These are phyloP conservation scores for Moniliella sp. DNA, from an alignment of 1,284 basidiomycete species.

Conservation along the genomic window DNA sequence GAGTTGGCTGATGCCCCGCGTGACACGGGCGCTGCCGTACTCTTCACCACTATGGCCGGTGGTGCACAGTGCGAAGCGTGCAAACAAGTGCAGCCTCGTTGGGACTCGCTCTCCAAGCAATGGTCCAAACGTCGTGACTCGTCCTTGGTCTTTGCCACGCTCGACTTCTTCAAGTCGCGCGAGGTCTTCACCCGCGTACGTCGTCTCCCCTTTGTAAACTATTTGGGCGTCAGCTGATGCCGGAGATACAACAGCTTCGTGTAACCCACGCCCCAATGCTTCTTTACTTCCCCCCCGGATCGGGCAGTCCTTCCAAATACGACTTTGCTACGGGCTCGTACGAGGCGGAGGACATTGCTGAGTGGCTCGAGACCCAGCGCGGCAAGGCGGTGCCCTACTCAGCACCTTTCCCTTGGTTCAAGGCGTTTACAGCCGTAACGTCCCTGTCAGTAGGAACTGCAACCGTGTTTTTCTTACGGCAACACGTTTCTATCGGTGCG, in stretches of 20 bases:
- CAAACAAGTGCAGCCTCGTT: too few relatives aligned
- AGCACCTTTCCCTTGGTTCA: slow-evolving; percentile 11
- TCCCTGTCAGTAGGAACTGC: slow-evolving; percentile 1
- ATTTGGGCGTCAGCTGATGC: background rate
- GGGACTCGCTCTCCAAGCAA: too few relatives aligned
- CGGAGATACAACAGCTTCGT: slow-evolving; percentile 6
- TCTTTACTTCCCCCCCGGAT: slow-evolving; percentile 11
- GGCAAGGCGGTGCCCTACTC: slow-evolving; percentile 8
- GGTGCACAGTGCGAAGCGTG: too few relatives aligned
- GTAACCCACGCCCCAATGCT: slow-evolving; percentile 19
- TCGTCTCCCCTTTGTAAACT: background rate
- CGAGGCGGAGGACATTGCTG: slow-evolving; percentile 8
- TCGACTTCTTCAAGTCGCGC: slow-evolving; percentile 12
- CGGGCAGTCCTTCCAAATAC: slow-evolving; percentile 7
- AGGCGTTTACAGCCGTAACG: background rate
- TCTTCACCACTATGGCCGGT: too few relatives aligned
- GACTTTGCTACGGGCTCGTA: slow-evolving; percentile 17
- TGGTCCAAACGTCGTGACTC: too few relatives aligned
- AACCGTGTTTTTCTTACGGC: slow-evolving; percentile 3
- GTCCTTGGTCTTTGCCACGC: slow-evolving; percentile 16
- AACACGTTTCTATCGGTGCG: background rate
- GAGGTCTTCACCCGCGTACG: slow-evolving; percentile 7
- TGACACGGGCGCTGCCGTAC: too few relatives aligned
- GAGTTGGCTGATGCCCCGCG: too few relatives aligned
- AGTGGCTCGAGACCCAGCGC: slow-evolving; percentile 7